Percentiles rank a stretch among this genome's conserved stretches.
phyloP scores from a whole-genome alignment of 108 stramenopile genomes.

The Cyclotella distinguenda region DNA sequence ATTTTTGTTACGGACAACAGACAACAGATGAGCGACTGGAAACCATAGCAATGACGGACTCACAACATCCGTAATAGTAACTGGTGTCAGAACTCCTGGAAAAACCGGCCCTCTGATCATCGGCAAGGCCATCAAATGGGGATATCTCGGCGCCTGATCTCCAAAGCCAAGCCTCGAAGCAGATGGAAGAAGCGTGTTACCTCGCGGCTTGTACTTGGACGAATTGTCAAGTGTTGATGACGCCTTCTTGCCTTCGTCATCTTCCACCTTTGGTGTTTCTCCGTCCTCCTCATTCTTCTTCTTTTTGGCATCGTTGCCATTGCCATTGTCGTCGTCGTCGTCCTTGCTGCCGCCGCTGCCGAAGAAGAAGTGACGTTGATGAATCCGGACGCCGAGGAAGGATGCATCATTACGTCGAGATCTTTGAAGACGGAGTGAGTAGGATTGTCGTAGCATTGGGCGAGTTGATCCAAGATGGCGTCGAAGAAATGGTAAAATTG shows the following conservation, averaged over 20 bases:
- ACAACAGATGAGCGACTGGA: no score
- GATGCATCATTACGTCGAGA: no score
- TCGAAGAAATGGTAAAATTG: no score
- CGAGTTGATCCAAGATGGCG: no score
- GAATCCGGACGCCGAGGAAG: background rate
- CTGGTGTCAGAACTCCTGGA: constrained; percentile 75
- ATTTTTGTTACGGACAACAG: no score
- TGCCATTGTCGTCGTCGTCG: constrained; percentile 38
- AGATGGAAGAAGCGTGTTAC: constrained; percentile 31
- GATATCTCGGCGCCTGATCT: constrained; percentile 81
- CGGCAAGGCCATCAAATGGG: constrained; percentile 81
- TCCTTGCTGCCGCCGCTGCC: constrained; percentile 30
- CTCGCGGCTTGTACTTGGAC: constrained; percentile 35
- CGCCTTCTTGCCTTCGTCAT: constrained; percentile 16
- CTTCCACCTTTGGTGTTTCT: constrained; percentile 17
- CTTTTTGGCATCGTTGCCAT: constrained; percentile 11
- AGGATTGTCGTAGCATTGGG: no score
- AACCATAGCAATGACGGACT: background rate
- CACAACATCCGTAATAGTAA: constrained; percentile 71
- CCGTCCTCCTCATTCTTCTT: constrained; percentile 25
- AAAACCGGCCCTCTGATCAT: constrained; percentile 73
- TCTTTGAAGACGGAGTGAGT: no score
- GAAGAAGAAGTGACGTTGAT: constrained; percentile 44
- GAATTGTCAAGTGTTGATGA: constrained; percentile 34
- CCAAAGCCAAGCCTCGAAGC: constrained; percentile 59